A percentile compares a stretch with the other conserved stretches of the same genome.
Conservation (phyloP, 139 green algal genomes). For the Diplosphaera chodatii region DNA sequence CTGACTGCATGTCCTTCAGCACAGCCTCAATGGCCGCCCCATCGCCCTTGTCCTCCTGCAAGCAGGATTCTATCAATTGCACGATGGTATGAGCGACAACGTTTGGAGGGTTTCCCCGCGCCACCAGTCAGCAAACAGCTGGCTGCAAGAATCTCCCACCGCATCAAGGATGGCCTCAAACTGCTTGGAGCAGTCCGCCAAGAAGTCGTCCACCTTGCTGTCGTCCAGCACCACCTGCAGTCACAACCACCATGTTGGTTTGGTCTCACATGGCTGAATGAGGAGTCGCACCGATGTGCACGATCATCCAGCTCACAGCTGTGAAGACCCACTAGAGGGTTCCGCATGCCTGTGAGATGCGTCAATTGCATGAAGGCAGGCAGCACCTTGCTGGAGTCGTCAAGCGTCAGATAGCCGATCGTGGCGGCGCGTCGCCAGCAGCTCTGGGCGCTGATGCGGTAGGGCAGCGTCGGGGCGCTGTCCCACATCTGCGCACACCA, state of each 20-base stretch:
- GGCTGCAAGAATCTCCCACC: no score
- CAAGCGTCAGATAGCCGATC: constrained; percentile 3
- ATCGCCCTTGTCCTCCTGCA: constrained; percentile 7
- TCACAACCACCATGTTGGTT: neutral
- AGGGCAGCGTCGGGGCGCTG: neutral
- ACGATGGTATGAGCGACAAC: no score
- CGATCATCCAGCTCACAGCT: no score
- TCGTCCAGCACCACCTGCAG: constrained; percentile 12
- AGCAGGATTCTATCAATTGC: no score
- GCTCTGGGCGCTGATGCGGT: neutral
- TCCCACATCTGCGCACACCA: constrained; percentile 6
- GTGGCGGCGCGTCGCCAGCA: neutral
- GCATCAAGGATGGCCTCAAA: constrained; percentile 12
- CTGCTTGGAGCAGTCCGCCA: neutral
- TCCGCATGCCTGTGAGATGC: no score
- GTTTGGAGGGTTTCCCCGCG: no score
- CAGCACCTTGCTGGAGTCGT: constrained; percentile 1
- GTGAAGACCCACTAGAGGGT: no score
- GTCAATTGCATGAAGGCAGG: no score
- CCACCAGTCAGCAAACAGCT: no score
- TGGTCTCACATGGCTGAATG: no score
- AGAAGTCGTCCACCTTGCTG: constrained; percentile 5
- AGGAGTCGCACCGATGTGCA: no score
- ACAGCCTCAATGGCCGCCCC: constrained; percentile 6
- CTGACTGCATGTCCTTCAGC: constrained; percentile 3